These are phyloP conservation scores for Manihot esculenta DNA, from an alignment of 441 rosid species.

Conservation along the genomic window DNA sequence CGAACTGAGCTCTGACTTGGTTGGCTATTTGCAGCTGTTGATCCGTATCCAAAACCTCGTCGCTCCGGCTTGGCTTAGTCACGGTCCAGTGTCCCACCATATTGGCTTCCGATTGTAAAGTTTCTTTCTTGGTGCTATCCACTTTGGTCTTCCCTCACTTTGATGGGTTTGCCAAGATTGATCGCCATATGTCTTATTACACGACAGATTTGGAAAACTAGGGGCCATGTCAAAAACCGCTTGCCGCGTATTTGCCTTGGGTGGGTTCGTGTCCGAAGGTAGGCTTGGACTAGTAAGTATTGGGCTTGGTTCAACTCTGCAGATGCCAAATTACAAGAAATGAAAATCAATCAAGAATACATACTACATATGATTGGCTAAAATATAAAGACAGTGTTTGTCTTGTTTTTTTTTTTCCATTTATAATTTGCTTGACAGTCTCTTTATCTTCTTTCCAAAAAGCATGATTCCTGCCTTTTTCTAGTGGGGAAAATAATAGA, in stretches of 20 bases:
- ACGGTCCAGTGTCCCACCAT: slow-evolving; percentile 34
- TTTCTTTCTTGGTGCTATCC: neutral
- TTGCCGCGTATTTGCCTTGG: neutral
- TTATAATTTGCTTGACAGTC: too few species aligned
- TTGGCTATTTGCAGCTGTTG: slow-evolving; percentile 44
- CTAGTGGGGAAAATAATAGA: too few species aligned
- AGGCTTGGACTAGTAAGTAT: neutral
- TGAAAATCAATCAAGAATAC: too few species aligned
- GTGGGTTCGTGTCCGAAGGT: neutral
- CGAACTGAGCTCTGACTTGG: slow-evolving; percentile 57
- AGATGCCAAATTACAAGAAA: too few species aligned
- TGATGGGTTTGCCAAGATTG: neutral
- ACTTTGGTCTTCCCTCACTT: neutral
- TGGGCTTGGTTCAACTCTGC: too few species aligned
- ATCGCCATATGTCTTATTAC: neutral
- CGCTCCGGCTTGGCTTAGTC: slow-evolving; percentile 76
- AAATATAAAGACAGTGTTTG: too few species aligned
- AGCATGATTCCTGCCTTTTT: too few species aligned
- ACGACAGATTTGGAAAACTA: neutral
- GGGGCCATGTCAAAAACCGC: slow-evolving; percentile 3
- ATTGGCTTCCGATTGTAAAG: neutral
- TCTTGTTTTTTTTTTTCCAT: too few species aligned
- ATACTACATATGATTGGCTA: too few species aligned
- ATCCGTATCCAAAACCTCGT: slow-evolving; percentile 50
- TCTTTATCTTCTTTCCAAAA: too few species aligned